Evolutionary conservation across 331 rosid genomes (phyloP), one percentile per base, ranked within the genome.

Genomic region (Stylosanthes scabra): DNA sequence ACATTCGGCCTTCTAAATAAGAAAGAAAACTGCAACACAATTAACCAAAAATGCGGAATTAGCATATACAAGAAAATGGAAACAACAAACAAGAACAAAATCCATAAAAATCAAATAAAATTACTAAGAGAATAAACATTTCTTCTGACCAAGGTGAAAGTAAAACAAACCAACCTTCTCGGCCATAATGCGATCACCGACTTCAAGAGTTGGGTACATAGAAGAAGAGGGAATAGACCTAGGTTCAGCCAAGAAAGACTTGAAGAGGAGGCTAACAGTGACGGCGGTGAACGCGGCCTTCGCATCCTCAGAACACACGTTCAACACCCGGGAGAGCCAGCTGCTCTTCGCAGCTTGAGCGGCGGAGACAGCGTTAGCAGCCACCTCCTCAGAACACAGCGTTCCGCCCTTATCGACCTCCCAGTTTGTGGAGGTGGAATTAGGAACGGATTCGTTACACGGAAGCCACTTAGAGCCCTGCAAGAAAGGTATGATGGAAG

Each of bases 151-250:
- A 7, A 8, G 47, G 46, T 37, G 3, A 56, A 16, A 7, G 15
- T 58, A 12, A 45, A 52, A 68, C 59, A 45, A 52, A 68, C 59
- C 3, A 50, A 94, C 99, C 99, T 95, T 95, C 82, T 95, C 97
- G 0, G 99, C 87, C 52, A 95, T 74, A 84, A 95, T 70, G 7
- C 99, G 99, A 70, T 95, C 99, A 29, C 99, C 99, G 1, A 80
- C 93, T 67, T 90, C 88, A n/a, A 95, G 90, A 41, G 97, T 91
- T 11, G 99, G 99, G 75, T 44, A 79, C 99, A 95, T 91, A 14
- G 99, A 95, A 72, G 93, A 13, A 14, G 99, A 95, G 45, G 99
- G 97, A 80, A 95, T 95, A 9, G 99, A 95, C 50, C 89, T 78
- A 2, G 99, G 97, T 83, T 95, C 97, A 28, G 92, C 99, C 90